These are phyloP conservation scores for Shiraia bambusicola DNA, from an alignment of 2,329 filamentous ascomycete genomes.

Conservation along the genomic window DNA sequence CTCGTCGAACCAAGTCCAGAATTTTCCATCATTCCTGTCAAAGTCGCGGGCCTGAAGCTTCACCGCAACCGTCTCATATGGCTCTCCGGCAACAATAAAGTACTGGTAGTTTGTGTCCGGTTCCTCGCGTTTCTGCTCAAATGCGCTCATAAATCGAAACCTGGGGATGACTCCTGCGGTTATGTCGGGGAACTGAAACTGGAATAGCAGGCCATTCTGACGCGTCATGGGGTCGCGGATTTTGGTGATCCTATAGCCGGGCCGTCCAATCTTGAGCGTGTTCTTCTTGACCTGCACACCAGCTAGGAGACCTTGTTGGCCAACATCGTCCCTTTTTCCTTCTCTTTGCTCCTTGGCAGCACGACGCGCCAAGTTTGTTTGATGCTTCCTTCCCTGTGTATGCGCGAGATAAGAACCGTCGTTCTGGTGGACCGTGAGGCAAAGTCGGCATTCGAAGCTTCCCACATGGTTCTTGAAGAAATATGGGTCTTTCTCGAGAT, in stretches of 20 bases:
- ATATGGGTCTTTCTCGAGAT: conserved; percentile 98
- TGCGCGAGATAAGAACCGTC: conserved; percentile 98
- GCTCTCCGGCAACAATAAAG: conserved; percentile 89
- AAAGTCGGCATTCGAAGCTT: conserved; percentile 95
- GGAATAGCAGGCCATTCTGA: conserved; percentile 91
- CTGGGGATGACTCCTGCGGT: conserved; percentile 72
- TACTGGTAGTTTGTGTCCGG: conserved; percentile 93
- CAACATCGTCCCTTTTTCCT: conserved; percentile 68
- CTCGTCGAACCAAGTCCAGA: conserved; percentile 93
- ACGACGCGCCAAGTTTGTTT: conserved; percentile 93
- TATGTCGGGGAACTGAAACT: conserved; percentile 93
- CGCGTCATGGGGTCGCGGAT: conserved; percentile 83
- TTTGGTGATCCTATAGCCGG: conserved; percentile 98
- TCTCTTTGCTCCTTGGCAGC: conserved; percentile 95
- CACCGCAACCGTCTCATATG: conserved; percentile 96
- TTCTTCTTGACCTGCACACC: conserved; percentile 69
- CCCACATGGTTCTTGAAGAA: conserved; percentile 99
- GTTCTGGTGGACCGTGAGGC: conserved; percentile 96
- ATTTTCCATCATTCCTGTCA: conserved; percentile 81
- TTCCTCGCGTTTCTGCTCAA: conserved; percentile 92
- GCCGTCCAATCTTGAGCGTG: conserved; percentile 89
- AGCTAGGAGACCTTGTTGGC: conserved; percentile 76
- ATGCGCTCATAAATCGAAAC: conserved; percentile 96
- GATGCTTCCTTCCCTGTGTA: conserved; percentile 97
- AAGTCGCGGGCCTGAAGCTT: conserved; percentile 94